Evolutionary conservation across 148 eudicot genomes (phyloP), one percentile per base, ranked within the genome.

Genomic region (Arctostaphylos glauca): DNA sequence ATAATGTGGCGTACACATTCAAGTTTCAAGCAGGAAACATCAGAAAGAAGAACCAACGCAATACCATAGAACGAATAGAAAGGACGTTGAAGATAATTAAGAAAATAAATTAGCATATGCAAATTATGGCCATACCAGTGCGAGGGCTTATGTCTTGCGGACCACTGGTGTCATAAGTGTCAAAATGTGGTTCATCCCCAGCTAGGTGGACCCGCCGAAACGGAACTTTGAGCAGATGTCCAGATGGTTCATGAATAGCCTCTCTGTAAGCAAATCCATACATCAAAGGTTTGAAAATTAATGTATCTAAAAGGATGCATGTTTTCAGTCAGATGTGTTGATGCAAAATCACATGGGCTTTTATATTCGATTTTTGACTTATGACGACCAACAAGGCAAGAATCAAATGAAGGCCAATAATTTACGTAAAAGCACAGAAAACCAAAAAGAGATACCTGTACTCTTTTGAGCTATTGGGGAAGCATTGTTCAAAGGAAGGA

Each of bases 91-190:
- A 60, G 60, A 31, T 5, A 6, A 9, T 55, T 25, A 3, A 21
- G 25, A 62, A 4, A 41, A 50, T 12, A 68, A 16, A 55, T 23
- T 49, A 71, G 15, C 53, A 9, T 15, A 23, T 50, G 48, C 31
- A 75, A 19, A 72, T 3, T 9, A 54, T 38, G 23, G n/a, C 15
- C 83, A 67, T 94, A 96, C 99, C 99, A 77, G 53, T 81, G 12
- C 72, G 83, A 19, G 99, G 99, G 85, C 88, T 93, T 79, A 96
- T 92, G 82, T 94, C 84, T 84, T 94, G 99, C 9, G 99, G 99
- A 47, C 99, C 99, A 81, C 99, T 96, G 74, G 98, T 96, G 86
- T 96, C 98, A 78, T 96, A 96, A 77, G 92, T 89, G 84, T 96
- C 99, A 81, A 96, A 96, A 89, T 96, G 92, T 12, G 96, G 92